phyloP scores from a whole-genome alignment of 1,284 basidiomycete species.

The Melanopsichium pennsylvanicum region DNA sequence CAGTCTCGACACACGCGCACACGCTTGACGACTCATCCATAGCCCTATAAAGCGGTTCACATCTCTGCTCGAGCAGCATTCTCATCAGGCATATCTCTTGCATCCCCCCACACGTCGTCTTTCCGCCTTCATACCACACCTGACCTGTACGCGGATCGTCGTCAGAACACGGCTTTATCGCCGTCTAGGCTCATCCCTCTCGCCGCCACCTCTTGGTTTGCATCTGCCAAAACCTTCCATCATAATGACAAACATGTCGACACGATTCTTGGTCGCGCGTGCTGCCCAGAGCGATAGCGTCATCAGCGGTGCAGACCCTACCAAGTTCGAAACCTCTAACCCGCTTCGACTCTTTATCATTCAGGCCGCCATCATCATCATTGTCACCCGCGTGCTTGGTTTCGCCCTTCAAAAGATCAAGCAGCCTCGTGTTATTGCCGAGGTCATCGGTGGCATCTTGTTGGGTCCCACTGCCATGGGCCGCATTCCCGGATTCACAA shows the following conservation, averaged over 20 bases:
- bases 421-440: slow-evolving; percentile 86
- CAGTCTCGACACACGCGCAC: no score
- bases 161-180: no score
- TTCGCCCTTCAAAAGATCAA: slow-evolving; percentile 74
- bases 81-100: not conserved
- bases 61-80: no score
- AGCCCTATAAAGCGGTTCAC: no score
- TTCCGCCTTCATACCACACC: no score
- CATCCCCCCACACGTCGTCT: no score
- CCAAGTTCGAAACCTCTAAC: slow-evolving; percentile 72
- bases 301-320: slow-evolving; percentile 75
- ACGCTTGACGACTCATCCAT: no score
- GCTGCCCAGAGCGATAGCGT: slow-evolving; percentile 64
- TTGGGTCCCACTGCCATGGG: slow-evolving; percentile 67
- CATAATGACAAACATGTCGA: slow-evolving; percentile 16
- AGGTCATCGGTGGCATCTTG: slow-evolving; percentile 83
- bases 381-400: slow-evolving; percentile 76
- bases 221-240: no score
- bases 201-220: not conserved
- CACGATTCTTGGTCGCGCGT: slow-evolving; percentile 23
- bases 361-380: slow-evolving; percentile 72
- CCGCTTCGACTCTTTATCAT: slow-evolving; percentile 85
- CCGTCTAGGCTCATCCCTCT: no score
- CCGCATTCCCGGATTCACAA: slow-evolving; percentile 58
- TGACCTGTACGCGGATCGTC: no score